Base-by-base conservation (phyloP, 2,329 filamentous ascomycete species). In the Rutstroemia sydowiana region DNA sequence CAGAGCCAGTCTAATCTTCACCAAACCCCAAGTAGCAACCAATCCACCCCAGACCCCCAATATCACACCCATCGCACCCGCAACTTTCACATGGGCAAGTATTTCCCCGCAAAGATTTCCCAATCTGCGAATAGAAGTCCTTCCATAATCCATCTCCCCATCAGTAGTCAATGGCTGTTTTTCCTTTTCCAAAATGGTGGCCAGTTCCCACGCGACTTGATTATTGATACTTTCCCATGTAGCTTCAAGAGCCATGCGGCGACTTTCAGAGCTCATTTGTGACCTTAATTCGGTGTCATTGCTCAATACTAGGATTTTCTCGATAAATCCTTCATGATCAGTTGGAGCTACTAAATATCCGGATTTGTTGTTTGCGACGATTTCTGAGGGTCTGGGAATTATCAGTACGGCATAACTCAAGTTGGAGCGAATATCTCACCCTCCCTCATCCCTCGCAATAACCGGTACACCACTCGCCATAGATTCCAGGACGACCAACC, bases 141-240 rank as follows among this genome's bases (percentile, higher is more conserved):
- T n/a, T n/a, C n/a, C 8, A 61, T 28, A 7, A 62, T 30, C 62
- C 60, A 61, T 39, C 59, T 62, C 28, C 61, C 60, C 16, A 61
- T 43, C 1, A 57, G 58, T 28, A 60, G 57, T 5, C 18, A 21
- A 3, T 16, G 41, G 36, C 16, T 44, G 8, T 28, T 31, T 34
- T n/a, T 49, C 21, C 20, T 42, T 20, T 18, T 58, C 48, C 23
- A 64, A 45, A 16, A 55, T 57, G 30, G 77, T 73, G 3, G 74
- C 70, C 69, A 87, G 78, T 52, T 78, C 75, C 75, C 79, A 81
- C 3, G 84, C 84, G 1, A 85, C 83, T 45, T 77, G 79, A 60
- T 84, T 84, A 68, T 85, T 84, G 66, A 87, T 84, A 68, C 78
- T 83, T 53, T 85, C 81, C 84, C 84, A 87, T 0, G 81, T 87